Evolutionary conservation across 106 monocot species (phyloP).

Genomic region (Dactylorhiza incarnata): DNA sequence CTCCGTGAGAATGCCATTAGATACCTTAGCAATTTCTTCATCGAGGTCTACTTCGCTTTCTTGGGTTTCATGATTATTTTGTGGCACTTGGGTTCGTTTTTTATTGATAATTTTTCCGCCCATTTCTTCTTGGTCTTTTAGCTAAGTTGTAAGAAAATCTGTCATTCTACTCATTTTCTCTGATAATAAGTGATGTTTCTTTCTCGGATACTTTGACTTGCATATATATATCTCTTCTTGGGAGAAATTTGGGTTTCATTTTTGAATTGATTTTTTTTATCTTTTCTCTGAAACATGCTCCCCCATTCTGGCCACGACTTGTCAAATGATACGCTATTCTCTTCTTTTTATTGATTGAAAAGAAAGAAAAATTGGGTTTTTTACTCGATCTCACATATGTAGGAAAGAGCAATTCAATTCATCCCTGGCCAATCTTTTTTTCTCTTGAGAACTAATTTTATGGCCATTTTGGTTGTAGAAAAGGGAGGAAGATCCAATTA

Average conservation of each 20-base stretch:
- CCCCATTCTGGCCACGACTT: not conserved
- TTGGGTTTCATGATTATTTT: not conserved
- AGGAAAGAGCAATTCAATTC: not conserved
- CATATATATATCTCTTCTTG: not conserved
- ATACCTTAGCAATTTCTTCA: constrained; percentile 39
- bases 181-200: not conserved
- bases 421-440: not conserved
- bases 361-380: not conserved
- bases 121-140: not conserved
- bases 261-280: not conserved
- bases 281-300: not conserved
- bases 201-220: not conserved
- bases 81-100: not conserved
- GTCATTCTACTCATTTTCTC: not conserved
- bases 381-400: not conserved
- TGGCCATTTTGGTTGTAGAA: constrained; percentile 15
- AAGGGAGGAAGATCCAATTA: constrained; percentile 38
- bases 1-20: constrained; percentile 44
- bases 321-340: not conserved
- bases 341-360: not conserved
- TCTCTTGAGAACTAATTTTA: not conserved
- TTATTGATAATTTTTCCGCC: not conserved
- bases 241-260: not conserved
- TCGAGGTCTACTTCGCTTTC: constrained; percentile 27
- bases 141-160: not conserved